Evolutionary conservation across 495 filamentous ascomycete genomes (phyloP).

Genomic region (Neurospora sublineolata): DNA sequence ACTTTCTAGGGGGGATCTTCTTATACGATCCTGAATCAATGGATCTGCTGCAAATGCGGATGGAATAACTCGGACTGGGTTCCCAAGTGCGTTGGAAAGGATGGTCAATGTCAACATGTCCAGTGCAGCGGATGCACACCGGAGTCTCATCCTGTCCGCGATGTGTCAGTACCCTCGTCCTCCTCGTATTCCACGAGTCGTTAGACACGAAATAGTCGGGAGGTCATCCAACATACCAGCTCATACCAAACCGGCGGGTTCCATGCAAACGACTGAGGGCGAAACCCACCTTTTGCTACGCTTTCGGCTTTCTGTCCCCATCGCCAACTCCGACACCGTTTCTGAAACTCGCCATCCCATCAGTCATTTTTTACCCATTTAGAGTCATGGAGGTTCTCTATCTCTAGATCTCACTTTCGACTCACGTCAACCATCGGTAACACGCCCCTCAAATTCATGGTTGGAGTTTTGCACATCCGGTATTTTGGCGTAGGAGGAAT

Average conservation of each 20-base stretch:
- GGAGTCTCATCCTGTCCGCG: background rate
- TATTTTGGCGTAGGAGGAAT: background rate
- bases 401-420: background rate
- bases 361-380: background rate
- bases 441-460: background rate
- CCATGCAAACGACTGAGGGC: background rate
- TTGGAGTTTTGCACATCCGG: background rate
- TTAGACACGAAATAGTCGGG: background rate
- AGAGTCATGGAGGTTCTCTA: background rate
- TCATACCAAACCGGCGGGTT: background rate
- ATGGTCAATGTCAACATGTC: background rate
- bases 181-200: background rate
- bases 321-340: background rate
- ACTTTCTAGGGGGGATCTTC: background rate
- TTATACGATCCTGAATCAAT: background rate
- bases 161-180: background rate
- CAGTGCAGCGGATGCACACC: background rate
- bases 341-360: background rate
- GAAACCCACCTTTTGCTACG: background rate
- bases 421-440: background rate
- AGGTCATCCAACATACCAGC: background rate
- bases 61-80: background rate
- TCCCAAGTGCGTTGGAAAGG: background rate
- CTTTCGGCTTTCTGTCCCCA: background rate
- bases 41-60: background rate